Evolutionary conservation across 441 rosid genomes (phyloP), one percentile per base, ranked within the genome.

Genomic region (Raphanus hybrid): DNA sequence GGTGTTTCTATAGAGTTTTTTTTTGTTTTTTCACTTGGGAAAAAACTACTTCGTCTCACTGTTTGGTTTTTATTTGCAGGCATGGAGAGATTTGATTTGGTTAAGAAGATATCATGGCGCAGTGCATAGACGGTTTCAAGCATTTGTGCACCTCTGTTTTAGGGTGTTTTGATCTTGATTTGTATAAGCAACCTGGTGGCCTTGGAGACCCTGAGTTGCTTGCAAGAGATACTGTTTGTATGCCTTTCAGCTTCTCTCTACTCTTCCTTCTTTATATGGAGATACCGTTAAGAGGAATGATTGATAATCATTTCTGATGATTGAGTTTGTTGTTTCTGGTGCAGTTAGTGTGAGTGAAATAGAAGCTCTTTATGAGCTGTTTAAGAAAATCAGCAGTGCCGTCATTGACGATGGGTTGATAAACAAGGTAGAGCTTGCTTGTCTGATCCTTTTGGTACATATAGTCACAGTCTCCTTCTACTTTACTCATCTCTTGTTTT

Each of bases 261-360:
- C 6, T 10, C 26, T n/a, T 5, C 35, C n/a, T 54, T 59, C 15
- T 27, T n/a, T n/a, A n/a, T n/a, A n/a, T n/a, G n/a, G n/a, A n/a
- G n/a, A n/a, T n/a, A n/a, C n/a, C n/a, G n/a, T n/a, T n/a, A n/a
- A n/a, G 48, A 54, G 59, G 39, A n/a, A 27, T 77, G 58, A 45
- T 64, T 59, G 3, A 50, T 39, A 66, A 14, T 65, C 59, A 69
- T 77, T 77, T 60, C 73, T 58, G 41, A 68, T 52, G 67, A 35
- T 48, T 58, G 64, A 6, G 8, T 73, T 75, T 74, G 63, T 54
- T 70, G 34, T 62, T 60, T 65, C 10, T 92, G 78, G 1, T 88
- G 93, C 96, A 96, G 99, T 96, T 77, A 92, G 94, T 69, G 99
- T 96, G 69, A 96, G 98, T 82, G 98, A 96, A 86, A 92, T 96